phyloP scores from a whole-genome alignment of 1,139 yeast species.

The Hemisphaericaspora xylanilytica region DNA sequence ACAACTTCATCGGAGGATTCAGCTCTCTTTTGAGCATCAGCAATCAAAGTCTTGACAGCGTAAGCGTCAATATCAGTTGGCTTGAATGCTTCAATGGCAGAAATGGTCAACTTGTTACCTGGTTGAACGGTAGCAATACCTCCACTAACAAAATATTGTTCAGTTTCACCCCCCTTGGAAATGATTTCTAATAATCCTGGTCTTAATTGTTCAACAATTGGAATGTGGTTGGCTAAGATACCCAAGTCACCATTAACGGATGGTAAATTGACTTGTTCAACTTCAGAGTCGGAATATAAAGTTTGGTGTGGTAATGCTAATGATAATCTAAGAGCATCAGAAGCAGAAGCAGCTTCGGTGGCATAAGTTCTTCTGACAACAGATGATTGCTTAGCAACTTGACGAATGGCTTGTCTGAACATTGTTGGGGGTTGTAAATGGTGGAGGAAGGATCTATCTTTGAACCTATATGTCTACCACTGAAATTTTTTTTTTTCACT shows the following conservation, averaged over 20 bases:
- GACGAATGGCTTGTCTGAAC: slow-evolving; percentile 70
- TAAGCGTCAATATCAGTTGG: slow-evolving; percentile 84
- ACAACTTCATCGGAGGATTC: slow-evolving; percentile 80
- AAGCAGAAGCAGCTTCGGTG: slow-evolving; percentile 68
- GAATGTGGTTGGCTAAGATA: slow-evolving; percentile 97
- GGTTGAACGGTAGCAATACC: slow-evolving; percentile 98
- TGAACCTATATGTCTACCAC: no score
- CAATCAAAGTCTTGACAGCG: slow-evolving; percentile 74
- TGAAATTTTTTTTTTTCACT: slow-evolving; percentile 4
- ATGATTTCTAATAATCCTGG: slow-evolving; percentile 96
- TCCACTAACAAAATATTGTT: slow-evolving; percentile 89
- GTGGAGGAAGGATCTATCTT: no score
- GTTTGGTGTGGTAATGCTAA: slow-evolving; percentile 88
- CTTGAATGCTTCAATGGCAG: slow-evolving; percentile 95
- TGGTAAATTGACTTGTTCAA: slow-evolving; percentile 92
- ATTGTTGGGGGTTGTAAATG: slow-evolving; percentile 35
- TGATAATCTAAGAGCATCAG: slow-evolving; percentile 82
- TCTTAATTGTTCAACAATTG: slow-evolving; percentile 92
- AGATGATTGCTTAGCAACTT: slow-evolving; percentile 64
- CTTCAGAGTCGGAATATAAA: slow-evolving; percentile 50
- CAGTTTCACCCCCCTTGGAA: slow-evolving; percentile 69
- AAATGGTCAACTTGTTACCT: slow-evolving; percentile 84
- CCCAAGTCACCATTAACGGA: slow-evolving; percentile 97
- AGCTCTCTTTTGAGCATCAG: slow-evolving; percentile 94
- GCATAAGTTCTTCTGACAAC: slow-evolving; percentile 82